A percentile compares a stretch with the other conserved stretches of the same genome.
These are phyloP conservation scores for Curvularia lunata DNA, from an alignment of 2,329 filamentous ascomycete genomes.

Conservation along the genomic window DNA sequence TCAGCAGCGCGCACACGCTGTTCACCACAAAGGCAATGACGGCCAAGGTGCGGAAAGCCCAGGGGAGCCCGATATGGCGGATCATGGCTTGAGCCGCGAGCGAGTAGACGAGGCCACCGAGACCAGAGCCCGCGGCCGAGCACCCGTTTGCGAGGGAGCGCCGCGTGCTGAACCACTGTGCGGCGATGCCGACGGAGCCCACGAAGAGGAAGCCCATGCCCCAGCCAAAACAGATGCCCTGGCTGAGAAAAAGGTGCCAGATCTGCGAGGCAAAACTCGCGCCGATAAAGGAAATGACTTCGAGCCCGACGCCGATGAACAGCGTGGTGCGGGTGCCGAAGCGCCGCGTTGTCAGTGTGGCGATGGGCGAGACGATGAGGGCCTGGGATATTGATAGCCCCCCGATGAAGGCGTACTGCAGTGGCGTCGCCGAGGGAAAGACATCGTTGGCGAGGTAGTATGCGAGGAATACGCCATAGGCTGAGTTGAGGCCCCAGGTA, in stretches of 20 bases:
- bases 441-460: conserved; percentile 68
- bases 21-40: conserved; percentile 71
- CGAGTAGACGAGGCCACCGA: conserved; percentile 75
- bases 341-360: conserved; percentile 65
- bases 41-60: conserved; percentile 71
- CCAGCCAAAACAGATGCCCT: conserved; percentile 77
- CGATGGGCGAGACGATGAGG: conserved; percentile 71
- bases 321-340: conserved; percentile 70
- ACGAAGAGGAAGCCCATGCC: conserved; percentile 81
- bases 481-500: conserved; percentile 76
- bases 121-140: conserved; percentile 70
- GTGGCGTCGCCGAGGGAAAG: conserved; percentile 67
- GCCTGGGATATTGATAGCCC: conserved; percentile 71
- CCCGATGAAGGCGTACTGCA: conserved; percentile 80
- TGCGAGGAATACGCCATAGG: conserved; percentile 76
- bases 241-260: conserved; percentile 78
- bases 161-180: conserved; percentile 75
- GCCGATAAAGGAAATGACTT: conserved; percentile 69
- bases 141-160: conserved; percentile 74
- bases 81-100: conserved; percentile 74
- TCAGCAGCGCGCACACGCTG: conserved; percentile 64
- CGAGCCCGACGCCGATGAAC: conserved; percentile 67
- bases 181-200: conserved; percentile 68
- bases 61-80: conserved; percentile 65
- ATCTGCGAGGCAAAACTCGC: conserved; percentile 72